Base-by-base conservation (phyloP, 2,329 filamentous ascomycete genomes). In the Fusarium albosuccineum region DNA sequence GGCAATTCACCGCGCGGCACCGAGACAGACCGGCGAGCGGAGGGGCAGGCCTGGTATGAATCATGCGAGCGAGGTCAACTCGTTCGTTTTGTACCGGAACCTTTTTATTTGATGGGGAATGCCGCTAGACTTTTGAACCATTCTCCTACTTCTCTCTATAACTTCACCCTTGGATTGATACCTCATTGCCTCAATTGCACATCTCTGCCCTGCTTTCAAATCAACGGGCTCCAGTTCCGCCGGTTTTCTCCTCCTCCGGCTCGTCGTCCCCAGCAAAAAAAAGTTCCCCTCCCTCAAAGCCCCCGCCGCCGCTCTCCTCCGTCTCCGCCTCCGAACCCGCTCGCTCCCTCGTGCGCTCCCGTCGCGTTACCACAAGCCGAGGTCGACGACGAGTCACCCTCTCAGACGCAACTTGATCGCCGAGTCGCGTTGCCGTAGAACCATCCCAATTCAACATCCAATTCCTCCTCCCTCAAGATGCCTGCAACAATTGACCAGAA, bases 401-500 rank as follows among this genome's bases (percentile, higher is more conserved):
- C 27, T 49, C 39, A 44, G 36, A n/a, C 37, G 22, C 22, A 22
- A 14, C 22, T 30, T 37, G 41, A 56, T 66, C 34, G n/a, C 7
- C 49, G 22, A 44, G 36, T 54, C 17, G 17, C 36, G 37, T 33
- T 45, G 11, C 51, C 52, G n/a, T 26, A 57, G 29, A 17, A 41
- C 46, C 37, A 29, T 17, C 30, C 34, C 52, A 17, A 36, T 33
- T 44, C 36, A 22, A 55, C 57, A 30, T n/a, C 29, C 39, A 54
- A 52, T 51, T 44, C 7, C 51, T 58, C 52, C 29, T 29, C 13
- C 40, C 16, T 45, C 61, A 76, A 60, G 59, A 88, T 88, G 86
- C 82, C 86, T 60, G 75, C 82, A 34, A 80, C 79, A 68, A 85
- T 88, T 72, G 80, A 83, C 57, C 67, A 78, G 70, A 82, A 82